A percentile compares a stretch with the other conserved stretches of the same genome.
Evolutionary conservation across 305 asterid genomes (phyloP).

Genomic region (Fraxinus sp.): DNA sequence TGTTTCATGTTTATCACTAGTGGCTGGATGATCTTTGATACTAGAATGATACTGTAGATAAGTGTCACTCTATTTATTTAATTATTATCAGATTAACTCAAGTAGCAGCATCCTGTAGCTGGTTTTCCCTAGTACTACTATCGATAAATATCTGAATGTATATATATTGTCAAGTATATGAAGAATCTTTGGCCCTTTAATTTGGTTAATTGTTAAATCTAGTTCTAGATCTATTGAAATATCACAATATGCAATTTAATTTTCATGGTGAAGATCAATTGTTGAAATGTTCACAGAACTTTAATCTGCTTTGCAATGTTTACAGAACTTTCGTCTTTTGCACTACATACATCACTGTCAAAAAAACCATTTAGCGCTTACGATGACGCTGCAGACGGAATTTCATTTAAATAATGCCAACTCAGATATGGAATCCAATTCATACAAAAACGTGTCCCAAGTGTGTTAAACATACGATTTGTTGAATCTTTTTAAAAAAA

Average conservation of each 20-base stretch:
- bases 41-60: not conserved
- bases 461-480: not conserved
- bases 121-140: not conserved
- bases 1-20: not conserved
- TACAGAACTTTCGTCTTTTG: not conserved
- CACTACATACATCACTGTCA: not conserved
- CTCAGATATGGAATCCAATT: not conserved
- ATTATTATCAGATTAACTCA: not conserved
- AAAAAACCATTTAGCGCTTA: too few relatives aligned
- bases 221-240: not conserved
- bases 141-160: not conserved
- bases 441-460: not conserved
- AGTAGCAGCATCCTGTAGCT: not conserved
- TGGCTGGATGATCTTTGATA: not conserved
- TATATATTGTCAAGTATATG: not conserved
- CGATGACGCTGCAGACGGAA: too few relatives aligned
- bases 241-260: not conserved
- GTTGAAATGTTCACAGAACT: not conserved
- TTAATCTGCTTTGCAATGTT: too few relatives aligned
- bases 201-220: not conserved
- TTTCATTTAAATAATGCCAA: not conserved
- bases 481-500: too few relatives aligned
- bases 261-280: not conserved
- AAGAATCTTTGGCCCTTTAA: not conserved
- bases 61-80: not conserved